Evolutionary conservation across 768 basidiomycete genomes (phyloP), one percentile per base, ranked within the genome.

Genomic region (Suillus spraguei): DNA sequence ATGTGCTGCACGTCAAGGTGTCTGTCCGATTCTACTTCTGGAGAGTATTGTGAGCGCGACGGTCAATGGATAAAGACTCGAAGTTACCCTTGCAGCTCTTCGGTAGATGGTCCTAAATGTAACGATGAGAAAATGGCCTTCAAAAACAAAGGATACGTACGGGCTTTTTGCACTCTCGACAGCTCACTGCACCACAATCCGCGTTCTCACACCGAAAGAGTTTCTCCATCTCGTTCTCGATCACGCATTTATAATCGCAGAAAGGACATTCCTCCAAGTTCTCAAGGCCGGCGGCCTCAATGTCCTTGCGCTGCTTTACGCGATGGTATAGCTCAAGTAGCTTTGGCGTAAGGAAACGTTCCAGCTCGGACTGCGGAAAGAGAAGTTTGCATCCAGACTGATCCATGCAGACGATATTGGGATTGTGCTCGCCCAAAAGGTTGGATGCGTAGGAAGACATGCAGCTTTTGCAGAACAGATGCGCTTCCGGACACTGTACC

Each of bases 261-360:
- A 89, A 92, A 5, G 95, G 95, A 72, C 95, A 97, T 68, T 91
- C 91, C 73, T 95, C 94, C 14, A 97, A 79, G 5, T 87, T 87
- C 53, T 92, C 92, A 41, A 97, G 71, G 2, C 82, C 86, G 20
- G 95, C 95, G 0, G 83, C 85, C 62, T 90, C 87, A 38, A 97
- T 85, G 67, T 94, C 92, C 72, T 91, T 90, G 42, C 84, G 85
- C 71, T 92, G 91, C 66, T 85, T 85, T 35, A 95, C 84, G 35
- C 89, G 83, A 63, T 91, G 85, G 68, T 90, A 95, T 13, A 95
- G 78, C 33, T 78, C 80, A 65, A 90, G 79, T 5, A 92, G 81
- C 71, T 90, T 93, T 5, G 77, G 72, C 1, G 88, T 77, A 7
- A 97, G 83, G 68, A 90, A 83, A 1, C 91, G 86, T 36, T 72